A percentile compares a stretch with the other conserved stretches of the same genome.
phyloP scores from a whole-genome alignment of 257 asterid genomes.

The Rhazya stricta region DNA sequence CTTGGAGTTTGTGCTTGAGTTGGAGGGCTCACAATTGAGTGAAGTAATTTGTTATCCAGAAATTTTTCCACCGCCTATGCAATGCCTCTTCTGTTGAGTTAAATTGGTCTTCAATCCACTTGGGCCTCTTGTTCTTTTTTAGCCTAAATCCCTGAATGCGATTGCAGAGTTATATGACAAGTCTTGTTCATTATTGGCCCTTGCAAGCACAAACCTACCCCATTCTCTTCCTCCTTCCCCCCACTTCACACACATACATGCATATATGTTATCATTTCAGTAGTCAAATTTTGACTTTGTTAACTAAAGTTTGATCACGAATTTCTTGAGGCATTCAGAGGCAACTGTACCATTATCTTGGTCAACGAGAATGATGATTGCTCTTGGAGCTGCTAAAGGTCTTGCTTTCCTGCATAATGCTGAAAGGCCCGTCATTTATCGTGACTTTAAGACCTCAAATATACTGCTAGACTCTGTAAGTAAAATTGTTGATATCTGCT shows the following conservation, averaged over 20 bases:
- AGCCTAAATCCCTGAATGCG: neutral
- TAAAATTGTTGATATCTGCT: constrained; percentile 16
- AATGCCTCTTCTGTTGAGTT: neutral
- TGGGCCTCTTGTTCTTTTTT: neutral
- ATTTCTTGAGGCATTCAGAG: constrained; percentile 76
- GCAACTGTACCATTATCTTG: constrained; percentile 79
- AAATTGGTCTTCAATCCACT: neutral
- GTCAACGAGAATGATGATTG: constrained; percentile 97
- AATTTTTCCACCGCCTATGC: neutral
- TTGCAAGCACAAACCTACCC: neutral
- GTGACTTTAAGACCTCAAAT: constrained; percentile 97
- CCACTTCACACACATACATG: neutral
- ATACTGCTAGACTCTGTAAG: constrained; percentile 89
- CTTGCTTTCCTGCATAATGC: constrained; percentile 98
- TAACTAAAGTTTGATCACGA: constrained; percentile 46
- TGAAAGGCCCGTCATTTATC: constrained; percentile 94
- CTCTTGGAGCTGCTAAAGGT: constrained; percentile 99
- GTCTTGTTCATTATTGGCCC: neutral
- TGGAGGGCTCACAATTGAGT: neutral
- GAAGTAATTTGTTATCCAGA: neutral
- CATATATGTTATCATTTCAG: neutral
- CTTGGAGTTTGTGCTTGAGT: neutral
- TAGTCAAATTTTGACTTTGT: constrained; percentile 16
- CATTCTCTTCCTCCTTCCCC: neutral
- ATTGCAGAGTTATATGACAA: neutral